Percentiles rank a stretch among this genome's conserved stretches.
Conservation (phyloP, 441 rosid species). For the Brassica hybrid region DNA sequence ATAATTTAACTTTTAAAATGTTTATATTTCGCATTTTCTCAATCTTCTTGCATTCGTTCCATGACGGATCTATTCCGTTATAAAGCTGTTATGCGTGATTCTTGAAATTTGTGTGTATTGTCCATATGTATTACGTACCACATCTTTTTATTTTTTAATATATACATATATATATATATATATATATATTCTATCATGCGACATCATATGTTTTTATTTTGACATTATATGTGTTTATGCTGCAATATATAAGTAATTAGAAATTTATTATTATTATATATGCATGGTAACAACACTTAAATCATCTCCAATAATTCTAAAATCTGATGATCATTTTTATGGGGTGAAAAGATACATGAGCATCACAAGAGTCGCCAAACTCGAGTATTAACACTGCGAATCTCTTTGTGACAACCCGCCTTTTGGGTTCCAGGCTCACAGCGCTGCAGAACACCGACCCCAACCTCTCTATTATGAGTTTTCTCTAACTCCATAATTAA, state of each 20-base stretch:
- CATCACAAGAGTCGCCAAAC: constrained; percentile 2
- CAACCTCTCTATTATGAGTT: too few relatives aligned
- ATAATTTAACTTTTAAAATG: constrained; percentile 2
- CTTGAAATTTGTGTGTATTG: constrained; percentile 34
- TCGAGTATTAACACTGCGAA: constrained; percentile 8
- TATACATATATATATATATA: neutral
- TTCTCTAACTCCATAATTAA: too few relatives aligned
- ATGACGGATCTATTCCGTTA: constrained; percentile 44
- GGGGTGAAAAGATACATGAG: constrained; percentile 5
- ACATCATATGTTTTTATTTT: neutral
- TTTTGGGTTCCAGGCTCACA: too few relatives aligned
- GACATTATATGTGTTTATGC: too few relatives aligned
- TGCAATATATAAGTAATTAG: neutral
- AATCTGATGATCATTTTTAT: neutral
- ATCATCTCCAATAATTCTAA: neutral
- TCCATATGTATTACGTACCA: constrained; percentile 37
- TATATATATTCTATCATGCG: constrained; percentile 1
- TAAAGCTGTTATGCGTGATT: constrained; percentile 45
- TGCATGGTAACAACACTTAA: neutral
- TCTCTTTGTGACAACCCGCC: neutral
- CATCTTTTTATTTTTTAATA: constrained; percentile 1
- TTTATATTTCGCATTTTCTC: neutral
- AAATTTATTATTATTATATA: neutral
- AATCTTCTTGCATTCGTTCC: constrained; percentile 14
- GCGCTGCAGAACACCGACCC: too few relatives aligned